Conservation (phyloP, 306 rosid genomes). For the Casuarina equisetifolia region DNA sequence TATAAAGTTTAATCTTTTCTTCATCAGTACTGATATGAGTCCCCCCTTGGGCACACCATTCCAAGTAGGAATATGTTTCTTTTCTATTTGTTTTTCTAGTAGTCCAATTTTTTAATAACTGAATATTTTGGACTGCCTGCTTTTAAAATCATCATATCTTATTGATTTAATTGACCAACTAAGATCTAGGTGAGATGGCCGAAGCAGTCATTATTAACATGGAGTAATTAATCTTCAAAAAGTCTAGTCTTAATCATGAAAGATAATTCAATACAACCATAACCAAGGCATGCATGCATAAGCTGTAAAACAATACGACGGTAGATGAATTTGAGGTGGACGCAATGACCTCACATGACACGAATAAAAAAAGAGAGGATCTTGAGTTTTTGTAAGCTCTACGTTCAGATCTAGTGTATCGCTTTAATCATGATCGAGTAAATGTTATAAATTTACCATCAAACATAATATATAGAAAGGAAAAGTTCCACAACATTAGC, state of each 20-base stretch:
- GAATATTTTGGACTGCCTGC: neutral
- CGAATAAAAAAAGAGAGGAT: neutral
- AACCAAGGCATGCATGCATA: neutral
- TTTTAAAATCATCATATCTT: neutral
- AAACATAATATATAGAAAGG: neutral
- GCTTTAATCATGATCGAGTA: neutral
- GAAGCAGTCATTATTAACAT: neutral
- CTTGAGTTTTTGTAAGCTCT: neutral
- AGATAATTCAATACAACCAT: too few species aligned
- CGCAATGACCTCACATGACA: too few species aligned
- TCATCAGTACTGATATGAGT: too few species aligned
- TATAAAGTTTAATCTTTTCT: slow-evolving; percentile 15
- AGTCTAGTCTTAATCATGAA: too few species aligned
- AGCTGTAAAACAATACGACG: too few species aligned
- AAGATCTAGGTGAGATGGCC: neutral
- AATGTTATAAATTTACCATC: neutral
- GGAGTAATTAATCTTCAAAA: neutral
- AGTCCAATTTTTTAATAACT: too few species aligned
- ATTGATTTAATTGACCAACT: neutral
- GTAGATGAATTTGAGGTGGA: too few species aligned
- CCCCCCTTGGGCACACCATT: too few species aligned
- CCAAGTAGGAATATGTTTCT: too few species aligned
- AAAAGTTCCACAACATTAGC: neutral
- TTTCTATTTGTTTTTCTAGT: too few species aligned
- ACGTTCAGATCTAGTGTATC: neutral